Base-by-base conservation (phyloP, 2,329 filamentous ascomycete genomes). In the Monilinia polystroma region DNA sequence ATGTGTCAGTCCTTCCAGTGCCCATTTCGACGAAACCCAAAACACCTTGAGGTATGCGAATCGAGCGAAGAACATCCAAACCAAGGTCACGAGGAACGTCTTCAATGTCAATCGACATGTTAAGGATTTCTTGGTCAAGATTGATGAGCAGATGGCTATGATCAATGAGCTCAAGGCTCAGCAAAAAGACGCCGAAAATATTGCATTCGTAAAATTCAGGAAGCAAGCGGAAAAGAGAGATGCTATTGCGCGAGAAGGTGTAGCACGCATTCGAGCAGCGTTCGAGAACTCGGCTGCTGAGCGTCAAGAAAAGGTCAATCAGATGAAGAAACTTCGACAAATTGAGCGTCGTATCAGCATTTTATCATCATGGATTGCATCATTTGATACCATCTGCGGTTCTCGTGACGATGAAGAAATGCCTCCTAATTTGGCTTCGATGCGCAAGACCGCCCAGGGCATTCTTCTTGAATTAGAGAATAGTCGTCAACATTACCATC, bases 91-190 rank as follows among this genome's bases (percentile, higher is more conserved):
- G n/a, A 89, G 93, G 75, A 99, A 99, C 76, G 93, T 98, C 32
- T 99, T 96, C 81, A 99, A 99, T 77, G 95, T 99, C 70, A 97
- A 99, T 78, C 90, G 95, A 69, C 95, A 99, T 79, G 95, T 99
- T 75, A 99, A 99, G 81, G 95, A 99, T 79, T 99, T 97, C 80
- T 80, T 99, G 77, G 95, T 97, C 82, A 98, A 98, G 84, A 99
- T 99, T 74, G 94, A 99, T 76, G 95, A 99, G 80, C 94, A 99
- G 77, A 93, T 97, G 84, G 90, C 88, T n/a, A 80, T 97, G 75
- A 99, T 99, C 78, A 97, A 96, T 73, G 93, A 98, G 77, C 85
- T 99, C 66, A 93, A 95, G 80, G 90, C 90, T 35, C 92, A 97
- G 77, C 92, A 97, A 76, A 96, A 93, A 77, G 91, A 98, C 66